Evolutionary conservation across 148 eudicot genomes (phyloP), one percentile per base, ranked within the genome.

Genomic region (Persicaria maculosa): DNA sequence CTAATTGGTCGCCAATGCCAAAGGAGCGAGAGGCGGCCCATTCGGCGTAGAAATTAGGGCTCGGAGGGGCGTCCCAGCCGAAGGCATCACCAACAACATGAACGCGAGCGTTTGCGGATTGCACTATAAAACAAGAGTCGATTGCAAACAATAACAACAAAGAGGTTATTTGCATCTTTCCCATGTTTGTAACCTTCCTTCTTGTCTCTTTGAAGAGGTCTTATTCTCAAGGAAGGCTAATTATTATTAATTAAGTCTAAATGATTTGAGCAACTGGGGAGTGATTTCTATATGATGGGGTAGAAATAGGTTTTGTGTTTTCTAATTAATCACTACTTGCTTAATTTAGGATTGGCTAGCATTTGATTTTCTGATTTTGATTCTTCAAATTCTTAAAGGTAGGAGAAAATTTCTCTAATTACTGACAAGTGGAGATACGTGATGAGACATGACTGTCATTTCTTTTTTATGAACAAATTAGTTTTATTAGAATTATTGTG

Each of bases 1-100:
- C 84, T 20, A 88, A 19, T 81, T 79, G 71, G 71, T 88, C 91
- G 40, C 80, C 74, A 44, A 81, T 72, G 8, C 87, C 85, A 50
- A 88, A 81, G 20, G 79, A 80, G 36, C 84, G 79, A 22, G 86
- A 80, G 70, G 76, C 77, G 44, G 88, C 91, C 91, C 91, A 88
- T 1, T 86, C 84, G 6, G 57, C 45, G 31, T 69, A 88, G 74
- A 80, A 88, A 31, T 79, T 77, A 2, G 53, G 4, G 62, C 58
- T 82, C 9, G 86, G 85, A 15, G 91, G 91, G 45, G 82, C 43
- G 48, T 67, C 72, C 91, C 91, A 88, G 4, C 91, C 91, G 0
- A 50, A 47, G 10, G 40, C 58, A 50, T 86, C 91, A 64, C 91
- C 91, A 53, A 88, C 91, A 9, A 82, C 81, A 44, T 86, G 89